Evolutionary conservation across 768 basidiomycete species (phyloP).

Genomic region (Lactarius quietus): DNA sequence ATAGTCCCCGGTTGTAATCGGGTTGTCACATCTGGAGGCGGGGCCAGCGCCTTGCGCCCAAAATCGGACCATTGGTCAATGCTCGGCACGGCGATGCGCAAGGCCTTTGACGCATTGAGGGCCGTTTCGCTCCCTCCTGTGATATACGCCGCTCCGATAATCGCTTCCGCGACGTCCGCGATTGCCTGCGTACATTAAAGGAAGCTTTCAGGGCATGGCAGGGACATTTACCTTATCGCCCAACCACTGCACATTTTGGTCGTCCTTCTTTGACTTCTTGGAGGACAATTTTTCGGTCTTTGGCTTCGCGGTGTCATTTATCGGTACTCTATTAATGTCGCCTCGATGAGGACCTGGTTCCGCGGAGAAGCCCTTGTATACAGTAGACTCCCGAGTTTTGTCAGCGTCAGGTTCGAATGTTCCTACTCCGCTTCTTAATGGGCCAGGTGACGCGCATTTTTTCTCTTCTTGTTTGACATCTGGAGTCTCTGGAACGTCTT

Average conservation of each 20-base stretch:
- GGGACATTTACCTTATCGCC: conserved; percentile 67
- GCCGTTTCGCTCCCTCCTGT: conserved; percentile 68
- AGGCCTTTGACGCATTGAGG: conserved; percentile 56
- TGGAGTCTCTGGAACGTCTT: not conserved
- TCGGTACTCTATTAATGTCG: not conserved
- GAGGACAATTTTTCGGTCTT: not conserved
- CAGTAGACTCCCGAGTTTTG: not conserved
- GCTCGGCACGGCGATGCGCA: conserved; percentile 61
- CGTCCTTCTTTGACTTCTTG: conserved; percentile 31
- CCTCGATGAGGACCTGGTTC: not conserved
- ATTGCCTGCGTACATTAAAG: conserved; percentile 48
- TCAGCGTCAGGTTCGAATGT: not conserved
- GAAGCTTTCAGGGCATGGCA: conserved; percentile 7
- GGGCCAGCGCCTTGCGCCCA: conserved; percentile 42
- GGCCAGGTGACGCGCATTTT: not conserved
- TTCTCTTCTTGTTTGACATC: conserved; percentile 2
- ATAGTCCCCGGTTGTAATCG: conserved; percentile 48
- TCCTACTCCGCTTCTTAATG: not conserved
- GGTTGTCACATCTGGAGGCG: conserved; percentile 42
- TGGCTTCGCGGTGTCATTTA: conserved; percentile 4
- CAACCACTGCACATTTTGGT: conserved; percentile 50
- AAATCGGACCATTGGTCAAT: conserved; percentile 75
- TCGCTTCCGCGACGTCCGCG: conserved; percentile 82
- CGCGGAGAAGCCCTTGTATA: not conserved
- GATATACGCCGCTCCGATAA: conserved; percentile 78